Conservation (phyloP, 441 rosid genomes). For the Pelargonium australe region DNA sequence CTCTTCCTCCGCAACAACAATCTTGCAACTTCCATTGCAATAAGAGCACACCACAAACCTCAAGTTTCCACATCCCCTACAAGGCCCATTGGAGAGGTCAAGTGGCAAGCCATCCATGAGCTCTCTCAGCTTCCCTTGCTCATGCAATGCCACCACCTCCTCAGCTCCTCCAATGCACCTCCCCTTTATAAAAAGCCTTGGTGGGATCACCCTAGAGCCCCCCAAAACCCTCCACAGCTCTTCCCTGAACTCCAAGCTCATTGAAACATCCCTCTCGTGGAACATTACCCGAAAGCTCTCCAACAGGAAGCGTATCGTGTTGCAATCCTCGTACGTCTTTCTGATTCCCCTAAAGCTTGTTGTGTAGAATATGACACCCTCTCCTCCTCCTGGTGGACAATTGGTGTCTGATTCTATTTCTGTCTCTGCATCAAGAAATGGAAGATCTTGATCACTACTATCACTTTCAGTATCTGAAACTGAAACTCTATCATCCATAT, state of each 20-base stretch:
- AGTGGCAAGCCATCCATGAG: conserved; percentile 36
- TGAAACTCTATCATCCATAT: conserved; percentile 12
- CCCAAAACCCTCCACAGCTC: conserved; percentile 48
- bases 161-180: conserved; percentile 63
- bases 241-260: conserved; percentile 52
- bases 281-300: conserved; percentile 40
- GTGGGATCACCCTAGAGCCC: conserved; percentile 34
- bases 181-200: conserved; percentile 53
- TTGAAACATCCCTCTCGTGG: conserved; percentile 55
- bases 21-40: conserved; percentile 50
- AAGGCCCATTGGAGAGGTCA: conserved; percentile 31
- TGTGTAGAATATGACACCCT: conserved; percentile 40
- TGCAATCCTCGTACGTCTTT: conserved; percentile 61
- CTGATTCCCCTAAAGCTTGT: conserved; percentile 53
- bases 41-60: conserved; percentile 46
- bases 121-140: conserved; percentile 46
- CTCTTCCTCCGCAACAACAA: conserved; percentile 25
- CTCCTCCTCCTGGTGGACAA: conserved; percentile 64
- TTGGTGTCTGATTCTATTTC: conserved; percentile 39
- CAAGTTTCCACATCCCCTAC: conserved; percentile 43
- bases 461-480: conserved; percentile 30
- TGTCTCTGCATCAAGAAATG: conserved; percentile 17
- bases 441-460: conserved; percentile 16
- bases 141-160: conserved; percentile 44
- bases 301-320: conserved; percentile 38